Conservation (phyloP, 192 early-diverging fungal species). For the Coemansia sp. region DNA sequence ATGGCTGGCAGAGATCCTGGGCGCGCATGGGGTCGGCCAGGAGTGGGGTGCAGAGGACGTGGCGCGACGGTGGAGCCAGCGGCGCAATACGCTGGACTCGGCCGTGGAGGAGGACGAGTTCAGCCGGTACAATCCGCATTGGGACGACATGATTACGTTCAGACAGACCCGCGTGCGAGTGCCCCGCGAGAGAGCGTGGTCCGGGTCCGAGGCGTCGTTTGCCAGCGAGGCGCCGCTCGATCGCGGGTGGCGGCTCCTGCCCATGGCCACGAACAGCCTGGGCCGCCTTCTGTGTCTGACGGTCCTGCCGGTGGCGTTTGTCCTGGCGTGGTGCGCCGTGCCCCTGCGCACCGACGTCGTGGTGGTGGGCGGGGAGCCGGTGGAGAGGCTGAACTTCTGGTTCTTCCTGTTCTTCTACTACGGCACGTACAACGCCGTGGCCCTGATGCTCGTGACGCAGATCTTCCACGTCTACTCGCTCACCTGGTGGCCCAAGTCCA, state of each 20-base stretch:
- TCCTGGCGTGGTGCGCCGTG: constrained; percentile 59
- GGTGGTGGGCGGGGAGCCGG: not conserved
- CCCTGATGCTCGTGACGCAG: constrained; percentile 69
- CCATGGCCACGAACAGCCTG: constrained; percentile 44
- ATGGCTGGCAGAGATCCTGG: constrained; percentile 33
- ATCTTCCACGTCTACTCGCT: constrained; percentile 76
- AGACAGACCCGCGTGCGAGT: constrained; percentile 46
- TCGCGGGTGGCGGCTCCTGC: constrained; percentile 39
- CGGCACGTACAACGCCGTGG: constrained; percentile 72
- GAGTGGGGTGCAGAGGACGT: constrained; percentile 25
- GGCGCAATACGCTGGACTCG: constrained; percentile 29
- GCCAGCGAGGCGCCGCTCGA: not conserved
- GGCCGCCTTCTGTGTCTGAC: constrained; percentile 51
- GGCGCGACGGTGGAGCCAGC: constrained; percentile 24
- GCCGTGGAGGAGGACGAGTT: constrained; percentile 31
- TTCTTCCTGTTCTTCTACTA: constrained; percentile 77
- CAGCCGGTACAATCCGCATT: constrained; percentile 49
- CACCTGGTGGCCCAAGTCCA: constrained; percentile 73
- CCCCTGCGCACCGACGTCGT: constrained; percentile 53
- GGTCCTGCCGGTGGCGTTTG: constrained; percentile 53
- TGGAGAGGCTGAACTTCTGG: constrained; percentile 67
- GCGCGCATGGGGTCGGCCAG: constrained; percentile 29
- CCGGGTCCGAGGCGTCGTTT: constrained; percentile 24
- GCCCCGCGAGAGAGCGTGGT: constrained; percentile 52
- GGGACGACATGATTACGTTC: constrained; percentile 59